Percentiles rank a stretch among this genome's conserved stretches.
These are phyloP conservation scores for Kazachstania africana DNA, from an alignment of 805 yeast species.

Conservation along the genomic window DNA sequence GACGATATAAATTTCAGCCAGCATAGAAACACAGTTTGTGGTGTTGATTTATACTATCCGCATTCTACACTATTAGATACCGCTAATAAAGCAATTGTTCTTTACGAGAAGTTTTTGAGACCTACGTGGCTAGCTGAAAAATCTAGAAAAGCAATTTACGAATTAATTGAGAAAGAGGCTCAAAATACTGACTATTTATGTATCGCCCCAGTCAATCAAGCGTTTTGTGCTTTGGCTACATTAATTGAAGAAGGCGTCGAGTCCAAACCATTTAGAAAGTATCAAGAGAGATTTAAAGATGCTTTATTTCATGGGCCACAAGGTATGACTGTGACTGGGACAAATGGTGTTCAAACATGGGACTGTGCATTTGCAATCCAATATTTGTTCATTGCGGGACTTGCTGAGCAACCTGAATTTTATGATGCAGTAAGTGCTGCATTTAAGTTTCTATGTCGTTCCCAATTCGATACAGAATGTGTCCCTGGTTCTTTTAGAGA, in stretches of 20 bases:
- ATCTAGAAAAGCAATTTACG: conserved; percentile 43
- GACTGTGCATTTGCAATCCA: conserved; percentile 88
- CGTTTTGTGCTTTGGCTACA: conserved; percentile 66
- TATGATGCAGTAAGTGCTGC: conserved; percentile 52
- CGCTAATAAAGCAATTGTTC: conserved; percentile 46
- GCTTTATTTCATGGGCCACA: conserved; percentile 74
- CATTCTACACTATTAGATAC: conserved; percentile 59
- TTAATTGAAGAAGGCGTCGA: conserved; percentile 58
- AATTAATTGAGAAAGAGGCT: conserved; percentile 60
- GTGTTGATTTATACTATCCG: conserved; percentile 88
- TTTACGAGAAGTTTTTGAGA: conserved; percentile 61
- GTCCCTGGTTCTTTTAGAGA: conserved; percentile 73
- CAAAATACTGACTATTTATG: conserved; percentile 69
- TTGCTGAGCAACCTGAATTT: conserved; percentile 59
- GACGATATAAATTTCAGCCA: conserved; percentile 53
- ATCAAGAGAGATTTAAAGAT: conserved; percentile 56
- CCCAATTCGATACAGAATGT: conserved; percentile 79
- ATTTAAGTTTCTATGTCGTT: conserved; percentile 59
- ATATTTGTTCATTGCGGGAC: conserved; percentile 65
- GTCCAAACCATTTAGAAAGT: conserved; percentile 45
- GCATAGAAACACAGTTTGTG: conserved; percentile 78
- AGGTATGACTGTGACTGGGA: conserved; percentile 91
- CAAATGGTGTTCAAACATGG: conserved; percentile 97
- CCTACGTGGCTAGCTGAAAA: conserved; percentile 58
- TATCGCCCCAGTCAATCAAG: conserved; percentile 90